Evolutionary conservation across 179 eudicot species (phyloP), one percentile per base, ranked within the genome.

Genomic region (Spergularia azorica): DNA sequence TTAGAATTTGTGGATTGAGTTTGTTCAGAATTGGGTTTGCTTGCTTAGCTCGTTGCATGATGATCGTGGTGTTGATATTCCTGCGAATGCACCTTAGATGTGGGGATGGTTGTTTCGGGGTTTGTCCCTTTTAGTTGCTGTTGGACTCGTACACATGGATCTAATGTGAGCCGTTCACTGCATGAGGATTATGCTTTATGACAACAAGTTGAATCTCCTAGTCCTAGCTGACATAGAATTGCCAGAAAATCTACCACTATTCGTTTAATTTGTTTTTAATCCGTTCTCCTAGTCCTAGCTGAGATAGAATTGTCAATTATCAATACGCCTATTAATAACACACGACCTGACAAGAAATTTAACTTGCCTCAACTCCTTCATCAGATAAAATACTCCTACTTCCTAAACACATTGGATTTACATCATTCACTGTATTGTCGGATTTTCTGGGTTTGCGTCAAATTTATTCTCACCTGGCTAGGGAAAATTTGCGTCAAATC

Each of bases 401-500:
- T 9, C 62, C 17, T 16, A 58, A 16, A 58, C 20, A 58, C 26
- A 59, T 63, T 32, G 16, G 43, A 32, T 63, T 63, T 21, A 9
- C 48, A 32, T 63, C 3, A 32, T 63, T 32, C 46, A 10, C 46
- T 63, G 67, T 16, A 36, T 63, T 6, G 38, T 61, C n/a, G 8
- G 50, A 16, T 38, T 62, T 62, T 51, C 15, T 15, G 46, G 14
- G 64, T 61, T 63, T 14, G 5, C 41, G 20, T 32, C 71, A 51
- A 21, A 15, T 76, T 13, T 21, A 21, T 68, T 17, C 20, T 54
- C 55, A 12, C 20, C 59, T 68, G 32, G 73, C 67, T 67, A 73
- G 79, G 73, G 74, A 62, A 50, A 72, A 72, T 70, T 56, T 36
- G 17, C 38, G 36, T 57, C n/a, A 4, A 17, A 32, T 15, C 26